Evolutionary conservation across 352 stramenopile genomes (phyloP), one percentile per base, ranked within the genome.

Genomic region (Globisporangium camurandrum): DNA sequence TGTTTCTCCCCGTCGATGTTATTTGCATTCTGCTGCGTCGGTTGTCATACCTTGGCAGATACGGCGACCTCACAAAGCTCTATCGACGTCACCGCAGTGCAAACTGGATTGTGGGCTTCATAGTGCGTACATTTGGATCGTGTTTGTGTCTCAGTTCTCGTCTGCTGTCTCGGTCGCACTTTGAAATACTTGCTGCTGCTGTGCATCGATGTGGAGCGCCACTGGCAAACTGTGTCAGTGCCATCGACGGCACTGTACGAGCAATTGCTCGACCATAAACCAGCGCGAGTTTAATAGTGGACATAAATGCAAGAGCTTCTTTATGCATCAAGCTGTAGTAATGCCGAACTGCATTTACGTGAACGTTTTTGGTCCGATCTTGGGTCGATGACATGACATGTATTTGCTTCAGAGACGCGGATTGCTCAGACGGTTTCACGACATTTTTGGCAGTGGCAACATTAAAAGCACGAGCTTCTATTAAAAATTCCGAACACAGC

Each of bases 41-140:
- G 26, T 26, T 57, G 3, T 33, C 42, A 17, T 51, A 41, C 11
- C 40, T 34, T 28, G 50, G 27, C n/a, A 41, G 50, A 5, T 51
- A 16, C 19, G 50, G 42, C 20, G 50, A 57, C 31, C 42, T 50
- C 2, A 9, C 7, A 26, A 28, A 38, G 11, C 20, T 57, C 2
- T 57, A 51, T 51, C 30, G 50, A 12, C 27, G 42, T 1, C 50
- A 57, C 23, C 28, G 24, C 7, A 57, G 50, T 42, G 50, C 46
- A 12, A 44, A 51, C n/a, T 46, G 19, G 3, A 46, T 38, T 4
- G 34, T 12, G 14, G n/a, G n/a, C n/a, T n/a, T n/a, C n/a, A n/a
- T n/a, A n/a, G n/a, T n/a, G n/a, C n/a, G n/a, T n/a, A n/a, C n/a
- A n/a, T n/a, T n/a, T n/a, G n/a, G n/a, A 46, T 45, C 31, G 46